phyloP scores from a whole-genome alignment of 2,329 filamentous ascomycete species.

The Cadophora sp. region DNA sequence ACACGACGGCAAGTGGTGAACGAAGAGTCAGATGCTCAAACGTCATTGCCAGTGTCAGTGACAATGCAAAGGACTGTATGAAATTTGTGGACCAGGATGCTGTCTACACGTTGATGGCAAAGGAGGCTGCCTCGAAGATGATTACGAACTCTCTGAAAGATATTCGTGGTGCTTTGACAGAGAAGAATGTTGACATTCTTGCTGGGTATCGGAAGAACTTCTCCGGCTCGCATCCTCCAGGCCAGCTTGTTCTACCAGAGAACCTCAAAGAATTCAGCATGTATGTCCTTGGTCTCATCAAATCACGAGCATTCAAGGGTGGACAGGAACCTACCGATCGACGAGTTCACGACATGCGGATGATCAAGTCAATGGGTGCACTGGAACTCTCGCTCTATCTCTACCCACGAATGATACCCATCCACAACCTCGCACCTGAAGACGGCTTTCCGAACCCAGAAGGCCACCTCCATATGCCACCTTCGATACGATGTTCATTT shows the following conservation, averaged over 20 bases:
- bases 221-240: slow-evolving; percentile 81
- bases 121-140: slow-evolving; percentile 91
- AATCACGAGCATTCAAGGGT: slow-evolving; percentile 91
- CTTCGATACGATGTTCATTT: slow-evolving; percentile 82
- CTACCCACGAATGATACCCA: slow-evolving; percentile 89
- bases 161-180: slow-evolving; percentile 80
- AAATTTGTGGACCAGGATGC: slow-evolving; percentile 97
- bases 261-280: slow-evolving; percentile 96
- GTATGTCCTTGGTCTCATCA: slow-evolving; percentile 90
- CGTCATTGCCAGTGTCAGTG: slow-evolving; percentile 89
- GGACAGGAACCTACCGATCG: slow-evolving; percentile 91
- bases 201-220: slow-evolving; percentile 94
- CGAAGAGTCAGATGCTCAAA: slow-evolving; percentile 92
- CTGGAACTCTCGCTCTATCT: slow-evolving; percentile 89
- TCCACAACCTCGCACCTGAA: slow-evolving; percentile 86
- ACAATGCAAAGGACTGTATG: slow-evolving; percentile 83
- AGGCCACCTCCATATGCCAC: slow-evolving; percentile 85
- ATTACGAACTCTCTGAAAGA: slow-evolving; percentile 80
- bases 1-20: slow-evolving; percentile 90
- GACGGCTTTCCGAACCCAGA: slow-evolving; percentile 91
- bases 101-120: slow-evolving; percentile 85
- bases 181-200: slow-evolving; percentile 92
- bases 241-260: slow-evolving; percentile 93
- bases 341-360: slow-evolving; percentile 87
- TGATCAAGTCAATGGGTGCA: slow-evolving; percentile 87